Evolutionary conservation across 768 basidiomycete genomes (phyloP).

Genomic region (Krasilnikovozyma curviuscula): DNA sequence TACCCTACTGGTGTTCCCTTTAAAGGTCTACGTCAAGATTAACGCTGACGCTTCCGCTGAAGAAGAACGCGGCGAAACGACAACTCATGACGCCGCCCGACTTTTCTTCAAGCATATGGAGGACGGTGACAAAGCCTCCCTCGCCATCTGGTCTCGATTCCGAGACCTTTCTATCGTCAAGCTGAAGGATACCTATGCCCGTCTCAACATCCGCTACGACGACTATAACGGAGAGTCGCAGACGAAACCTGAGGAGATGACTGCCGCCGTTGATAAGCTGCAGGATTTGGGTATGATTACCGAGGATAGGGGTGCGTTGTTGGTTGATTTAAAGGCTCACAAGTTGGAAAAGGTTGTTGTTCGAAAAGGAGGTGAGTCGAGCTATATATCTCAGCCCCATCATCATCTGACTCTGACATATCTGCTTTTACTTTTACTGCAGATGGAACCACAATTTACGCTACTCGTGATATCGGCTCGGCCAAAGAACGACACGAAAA

Average conservation of each 20-base stretch:
- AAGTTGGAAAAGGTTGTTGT: slow-evolving; percentile 83
- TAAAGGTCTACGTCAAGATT: slow-evolving; percentile 69
- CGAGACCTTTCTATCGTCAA: slow-evolving; percentile 75
- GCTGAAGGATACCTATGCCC: slow-evolving; percentile 69
- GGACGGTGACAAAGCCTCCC: slow-evolving; percentile 60
- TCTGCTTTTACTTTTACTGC: neutral
- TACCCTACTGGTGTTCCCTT: neutral
- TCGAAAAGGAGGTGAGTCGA: slow-evolving; percentile 39
- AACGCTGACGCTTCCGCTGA: slow-evolving; percentile 43
- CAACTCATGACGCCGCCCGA: slow-evolving; percentile 39
- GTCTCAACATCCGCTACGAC: slow-evolving; percentile 78
- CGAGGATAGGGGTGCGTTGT: slow-evolving; percentile 46
- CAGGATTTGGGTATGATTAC: slow-evolving; percentile 50
- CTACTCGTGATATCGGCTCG: slow-evolving; percentile 86
- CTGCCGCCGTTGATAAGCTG: slow-evolving; percentile 47
- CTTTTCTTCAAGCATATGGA: slow-evolving; percentile 89
- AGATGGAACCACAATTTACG: slow-evolving; percentile 88
- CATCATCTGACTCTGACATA: neutral
- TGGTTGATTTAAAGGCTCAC: slow-evolving; percentile 71
- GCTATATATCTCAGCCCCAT: neutral
- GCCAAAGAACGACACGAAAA: slow-evolving; percentile 81
- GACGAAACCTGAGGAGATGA: slow-evolving; percentile 35
- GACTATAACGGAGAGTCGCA: slow-evolving; percentile 65
- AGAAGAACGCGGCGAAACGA: slow-evolving; percentile 18
- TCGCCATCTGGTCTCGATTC: slow-evolving; percentile 82